phyloP scores from a whole-genome alignment of 306 rosid genomes.

The Cyclanthera cordifolia region DNA sequence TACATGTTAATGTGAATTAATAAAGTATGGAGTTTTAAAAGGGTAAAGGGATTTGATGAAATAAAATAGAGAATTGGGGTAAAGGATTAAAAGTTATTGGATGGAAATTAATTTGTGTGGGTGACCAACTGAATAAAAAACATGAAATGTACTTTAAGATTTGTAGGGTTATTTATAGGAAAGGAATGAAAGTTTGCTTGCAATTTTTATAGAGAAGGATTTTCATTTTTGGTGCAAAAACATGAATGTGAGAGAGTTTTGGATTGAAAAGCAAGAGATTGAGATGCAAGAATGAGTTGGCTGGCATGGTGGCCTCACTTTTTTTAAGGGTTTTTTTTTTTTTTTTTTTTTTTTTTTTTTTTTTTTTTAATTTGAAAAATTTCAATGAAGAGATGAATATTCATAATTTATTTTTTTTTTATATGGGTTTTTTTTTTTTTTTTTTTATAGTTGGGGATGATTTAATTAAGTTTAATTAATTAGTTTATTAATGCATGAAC shows the following conservation, averaged over 20 bases:
- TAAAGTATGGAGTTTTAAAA: background rate
- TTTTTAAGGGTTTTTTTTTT: background rate
- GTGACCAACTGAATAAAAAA: slow-evolving; percentile 11
- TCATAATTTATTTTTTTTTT: too few species aligned
- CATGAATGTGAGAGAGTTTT: slow-evolving; percentile 8
- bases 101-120: background rate
- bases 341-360: background rate
- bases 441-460: background rate
- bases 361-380: background rate
- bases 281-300: slow-evolving; percentile 8
- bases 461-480: background rate
- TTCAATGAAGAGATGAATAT: background rate
- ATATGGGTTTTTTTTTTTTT: too few species aligned
- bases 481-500: background rate
- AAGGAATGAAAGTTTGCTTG: background rate
- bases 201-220: too few species aligned
- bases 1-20: background rate
- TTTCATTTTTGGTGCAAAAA: background rate
- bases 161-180: background rate
- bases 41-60: background rate
- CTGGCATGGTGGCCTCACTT: slow-evolving; percentile 13
- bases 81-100: slow-evolving; percentile 3
- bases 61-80: background rate
- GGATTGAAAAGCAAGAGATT: slow-evolving; percentile 13
- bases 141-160: slow-evolving; percentile 11